Evolutionary conservation across 768 basidiomycete genomes (phyloP), one percentile per base, ranked within the genome.

Genomic region (Suillus fuscotomentosus): DNA sequence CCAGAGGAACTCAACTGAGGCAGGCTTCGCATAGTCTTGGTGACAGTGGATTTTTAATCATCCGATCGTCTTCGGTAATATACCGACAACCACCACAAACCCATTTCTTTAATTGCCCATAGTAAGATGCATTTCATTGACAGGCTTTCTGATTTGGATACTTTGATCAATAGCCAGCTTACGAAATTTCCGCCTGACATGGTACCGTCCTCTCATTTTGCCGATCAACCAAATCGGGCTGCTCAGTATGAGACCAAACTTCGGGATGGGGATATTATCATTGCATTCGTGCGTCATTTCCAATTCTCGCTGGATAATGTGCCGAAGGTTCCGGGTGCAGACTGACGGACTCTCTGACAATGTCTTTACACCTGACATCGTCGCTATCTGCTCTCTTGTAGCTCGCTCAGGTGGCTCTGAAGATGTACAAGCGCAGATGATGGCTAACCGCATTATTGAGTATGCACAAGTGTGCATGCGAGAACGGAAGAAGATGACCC

Each of bases 31-130:
- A 54, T 63, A 92, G 90, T 72, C 78, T 92, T 68, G 90, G 90
- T n/a, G 90, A 92, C 73, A 92, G 90, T 63, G 90, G 90, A 8
- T 92, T 86, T 72, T 80, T 84, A 66, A 86, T 92, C 54, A 84
- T 91, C 64, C 87, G 91, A 42, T 84, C 87, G 17, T 87, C 88
- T 31, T 80, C 86, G 15, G 79, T 92, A 36, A 78, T 89, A 51
- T 80, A 92, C 72, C 81, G 51, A 67, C 71, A 75, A 45, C 72
- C 72, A 24, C 63, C 31, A 0, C 75, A 76, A 62, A 76, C 76
- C 1, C 75, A 76, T 68, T 76, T 75, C 45, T 76, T 76, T 36
- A 76, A 76, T 60, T 76, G 75, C 39, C 75, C 75, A 1, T 61
- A 77, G 75, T 76, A 36, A 64, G 75, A 65, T 43, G 14, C 47